Base-by-base conservation (phyloP, 495 filamentous ascomycete genomes). In the Achaetomiella virescens region DNA sequence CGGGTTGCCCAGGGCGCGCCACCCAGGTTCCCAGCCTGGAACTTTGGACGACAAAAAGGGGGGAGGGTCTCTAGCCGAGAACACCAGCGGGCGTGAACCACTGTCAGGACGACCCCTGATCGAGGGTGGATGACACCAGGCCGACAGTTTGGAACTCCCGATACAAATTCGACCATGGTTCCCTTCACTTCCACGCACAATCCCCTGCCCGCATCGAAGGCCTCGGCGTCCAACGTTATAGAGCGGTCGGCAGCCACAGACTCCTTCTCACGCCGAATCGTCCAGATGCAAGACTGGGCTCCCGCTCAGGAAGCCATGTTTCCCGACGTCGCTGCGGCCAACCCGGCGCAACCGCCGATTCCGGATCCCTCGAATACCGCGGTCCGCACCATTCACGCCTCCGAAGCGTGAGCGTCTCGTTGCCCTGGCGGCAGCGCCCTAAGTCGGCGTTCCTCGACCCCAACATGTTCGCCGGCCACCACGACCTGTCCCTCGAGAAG, bases 331-430 rank as follows among this genome's bases (percentile, higher is more conserved):
- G 38, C 51, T 18, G 36, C 48, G 41, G 48, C 54, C 20, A 11
- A 25, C 33, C 17, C 46, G 0, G 52, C 24, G 18, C 43, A 42
- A 5, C 31, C 45, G 20, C 45, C 63, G 5, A 51, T 57, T 15
- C 51, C 58, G 15, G 57, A 60, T 29, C 36, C 60, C 12, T 42
- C 43, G 49, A 35, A 48, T 45, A 18, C 14, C 47, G 35, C 35
- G 31, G 38, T 3, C 50, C 55, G 1, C 51, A 21, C 29, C 44
- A 60, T 18, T 55, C 56, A 35, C 66, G 67, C 0, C 47, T 60
- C 14, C 61, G 70, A 31, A 72, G 70, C 60, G 62, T 67, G 62
- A 74, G 71, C 61, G 57, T 66, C 35, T 74, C 70, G 22, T 36
- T 70, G 3, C 61, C 70, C 2, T 70, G 70, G 70, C 67, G 64